These are phyloP conservation scores for Podila verticillata DNA, from an alignment of 192 early-diverging fungal species.

Conservation along the genomic window DNA sequence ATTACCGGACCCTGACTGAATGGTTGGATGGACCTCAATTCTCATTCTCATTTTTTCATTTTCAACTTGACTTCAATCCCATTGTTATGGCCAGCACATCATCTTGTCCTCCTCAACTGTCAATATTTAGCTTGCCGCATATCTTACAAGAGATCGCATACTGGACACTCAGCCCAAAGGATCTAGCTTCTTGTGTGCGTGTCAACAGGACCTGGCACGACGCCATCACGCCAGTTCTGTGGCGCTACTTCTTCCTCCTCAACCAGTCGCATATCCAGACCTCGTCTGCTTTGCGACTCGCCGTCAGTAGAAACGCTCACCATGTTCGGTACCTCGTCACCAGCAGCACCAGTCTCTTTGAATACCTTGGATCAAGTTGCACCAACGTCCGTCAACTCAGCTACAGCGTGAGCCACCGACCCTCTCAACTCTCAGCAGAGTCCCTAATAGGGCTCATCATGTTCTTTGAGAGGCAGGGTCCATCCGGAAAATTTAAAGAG, in stretches of 20 bases:
- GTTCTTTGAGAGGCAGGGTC: neutral
- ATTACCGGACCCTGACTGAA: too few species aligned
- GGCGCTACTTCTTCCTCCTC: slow-evolving; percentile 3
- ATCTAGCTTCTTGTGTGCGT: neutral
- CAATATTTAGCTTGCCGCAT: neutral
- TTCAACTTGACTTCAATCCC: neutral
- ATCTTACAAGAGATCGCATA: neutral
- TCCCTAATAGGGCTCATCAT: neutral
- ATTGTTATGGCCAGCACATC: neutral
- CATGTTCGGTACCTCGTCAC: neutral
- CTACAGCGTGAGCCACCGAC: neutral
- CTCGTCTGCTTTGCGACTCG: neutral
- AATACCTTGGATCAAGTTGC: neutral
- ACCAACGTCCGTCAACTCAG: neutral
- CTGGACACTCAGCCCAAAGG: neutral
- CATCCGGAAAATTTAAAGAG: neutral
- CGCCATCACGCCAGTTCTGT: neutral
- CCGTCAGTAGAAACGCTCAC: neutral
- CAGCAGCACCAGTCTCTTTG: neutral
- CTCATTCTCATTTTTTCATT: neutral
- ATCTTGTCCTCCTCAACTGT: neutral
- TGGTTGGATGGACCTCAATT: too few species aligned
- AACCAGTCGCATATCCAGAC: neutral
- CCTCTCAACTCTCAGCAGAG: neutral
- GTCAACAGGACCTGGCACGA: slow-evolving; percentile 1